Base-by-base conservation (phyloP, 768 basidiomycete species). In the Pleurotus cornucopiae region DNA sequence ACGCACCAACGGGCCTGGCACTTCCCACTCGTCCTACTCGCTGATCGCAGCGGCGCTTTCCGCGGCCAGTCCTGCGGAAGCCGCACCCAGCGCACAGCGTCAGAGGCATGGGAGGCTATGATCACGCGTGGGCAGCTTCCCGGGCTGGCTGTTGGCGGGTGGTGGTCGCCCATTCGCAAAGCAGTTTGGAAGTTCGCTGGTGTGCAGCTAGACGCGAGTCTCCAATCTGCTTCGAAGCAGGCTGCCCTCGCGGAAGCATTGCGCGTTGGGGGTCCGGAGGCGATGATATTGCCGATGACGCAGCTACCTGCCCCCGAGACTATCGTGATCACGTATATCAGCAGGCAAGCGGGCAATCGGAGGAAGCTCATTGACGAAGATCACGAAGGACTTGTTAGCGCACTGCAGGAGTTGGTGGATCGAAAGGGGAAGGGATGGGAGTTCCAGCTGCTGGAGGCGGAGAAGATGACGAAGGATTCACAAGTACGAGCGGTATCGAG, bases 131-230 rank as follows among this genome's bases (percentile, higher is more conserved):
- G 67, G 7, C 66, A 69, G 57, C 64, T 78, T 9, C 63, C 69
- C 26, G 77, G 78, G 0, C 62, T 69, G 4, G 71, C 69, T 40
- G 78, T 75, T 5, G 80, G 79, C 25, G 78, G 77, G 43, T 94
- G 89, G 89, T 94, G 91, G 90, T 84, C 85, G 63, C 82, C 86
- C n/a, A 65, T 94, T 18, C 74, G 87, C 34, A 67, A 78, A 38
- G 80, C 80, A 2, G 78, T 93, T 25, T 78, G 89, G 70, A 73
- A 80, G 49, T 91, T 88, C 60, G 84, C 86, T 0, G 85, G 88
- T 2, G 78, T 21, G 65, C 66, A 30, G 57, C 53, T 6, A 1
- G 51, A 53, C 5, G 13, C 51, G n/a, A 13, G 16, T 9, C 39
- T 53, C 18, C 38, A 39, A 21, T 39, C 37, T 9, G 18, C 18